A percentile compares a stretch with the other conserved stretches of the same genome.
Conservation (phyloP, 2,329 filamentous ascomycete species). For the Xylariaceae sp. region DNA sequence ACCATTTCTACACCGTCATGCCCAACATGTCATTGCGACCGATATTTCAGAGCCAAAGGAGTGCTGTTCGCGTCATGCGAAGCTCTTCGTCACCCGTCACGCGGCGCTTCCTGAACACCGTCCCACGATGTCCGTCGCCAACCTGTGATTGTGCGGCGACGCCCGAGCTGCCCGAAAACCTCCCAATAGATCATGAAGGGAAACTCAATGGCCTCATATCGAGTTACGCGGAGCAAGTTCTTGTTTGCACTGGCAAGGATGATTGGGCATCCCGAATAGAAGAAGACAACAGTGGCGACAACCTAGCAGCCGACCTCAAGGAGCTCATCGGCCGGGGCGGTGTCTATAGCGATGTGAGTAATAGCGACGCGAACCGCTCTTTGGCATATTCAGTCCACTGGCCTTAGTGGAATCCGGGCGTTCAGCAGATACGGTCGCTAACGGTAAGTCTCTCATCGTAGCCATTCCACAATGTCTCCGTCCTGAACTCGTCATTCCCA, state of each 20-base stretch:
- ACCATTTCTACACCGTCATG: neutral
- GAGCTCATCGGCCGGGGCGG: slow-evolving; percentile 63
- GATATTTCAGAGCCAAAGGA: slow-evolving; percentile 10
- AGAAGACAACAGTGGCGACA: slow-evolving; percentile 65
- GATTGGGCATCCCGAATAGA: slow-evolving; percentile 86
- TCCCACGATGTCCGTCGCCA: slow-evolving; percentile 64
- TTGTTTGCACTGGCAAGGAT: slow-evolving; percentile 74
- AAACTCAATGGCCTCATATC: slow-evolving; percentile 73
- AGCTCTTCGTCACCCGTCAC: neutral
- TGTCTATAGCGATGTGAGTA: slow-evolving; percentile 60
- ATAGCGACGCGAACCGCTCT: slow-evolving; percentile 1
- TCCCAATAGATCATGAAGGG: slow-evolving; percentile 70
- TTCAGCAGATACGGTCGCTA: slow-evolving; percentile 17
- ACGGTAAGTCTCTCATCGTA: slow-evolving; percentile 37
- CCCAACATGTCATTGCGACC: slow-evolving; percentile 20
- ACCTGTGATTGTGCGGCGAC: slow-evolving; percentile 71
- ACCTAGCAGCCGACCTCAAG: slow-evolving; percentile 69
- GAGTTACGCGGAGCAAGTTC: slow-evolving; percentile 73
- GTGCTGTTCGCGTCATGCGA: neutral
- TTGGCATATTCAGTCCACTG: too few relatives aligned
- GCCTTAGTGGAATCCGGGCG: neutral
- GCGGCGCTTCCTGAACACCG: slow-evolving; percentile 27
- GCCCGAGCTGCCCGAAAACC: slow-evolving; percentile 57
- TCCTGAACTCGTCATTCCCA: slow-evolving; percentile 72
- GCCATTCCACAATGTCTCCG: slow-evolving; percentile 78